These are phyloP conservation scores for Aquanectria penicillioides DNA, from an alignment of 2,329 filamentous ascomycete species.

Conservation along the genomic window DNA sequence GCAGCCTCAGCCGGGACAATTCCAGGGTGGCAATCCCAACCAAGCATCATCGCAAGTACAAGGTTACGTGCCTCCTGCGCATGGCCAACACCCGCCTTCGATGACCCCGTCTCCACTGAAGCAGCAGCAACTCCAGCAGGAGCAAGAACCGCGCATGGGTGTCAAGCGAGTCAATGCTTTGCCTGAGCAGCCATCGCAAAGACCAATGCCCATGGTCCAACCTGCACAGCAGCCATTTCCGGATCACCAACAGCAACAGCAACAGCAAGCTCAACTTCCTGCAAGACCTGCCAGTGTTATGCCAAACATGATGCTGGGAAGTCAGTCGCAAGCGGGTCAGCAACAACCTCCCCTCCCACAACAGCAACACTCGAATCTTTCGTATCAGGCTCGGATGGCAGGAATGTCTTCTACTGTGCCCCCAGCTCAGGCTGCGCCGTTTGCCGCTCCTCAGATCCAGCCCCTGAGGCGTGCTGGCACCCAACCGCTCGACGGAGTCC, in stretches of 20 bases:
- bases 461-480: conserved; percentile 11
- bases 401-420: conserved; percentile 28
- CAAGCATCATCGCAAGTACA: conserved; percentile 20
- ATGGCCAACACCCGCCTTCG: conserved; percentile 35
- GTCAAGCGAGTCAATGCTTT: conserved; percentile 38
- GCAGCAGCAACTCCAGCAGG: conserved; percentile 26
- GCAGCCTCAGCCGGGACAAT: conserved; percentile 13
- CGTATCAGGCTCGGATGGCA: conserved; percentile 29
- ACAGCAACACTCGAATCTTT: conserved; percentile 18
- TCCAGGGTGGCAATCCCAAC: background rate
- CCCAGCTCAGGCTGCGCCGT: conserved; percentile 31
- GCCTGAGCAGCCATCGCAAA: conserved; percentile 33
- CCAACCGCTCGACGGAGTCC: conserved; percentile 21
- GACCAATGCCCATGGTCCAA: conserved; percentile 23
- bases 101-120: conserved; percentile 38
- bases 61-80: conserved; percentile 34
- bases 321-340: conserved; percentile 4
- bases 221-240: conserved; percentile 11
- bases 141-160: conserved; percentile 31
- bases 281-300: conserved; percentile 33
- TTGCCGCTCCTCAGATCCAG: conserved; percentile 26
- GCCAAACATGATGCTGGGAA: conserved; percentile 33
- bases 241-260: background rate
- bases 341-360: conserved; percentile 1
- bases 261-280: conserved; percentile 22